phyloP scores from a whole-genome alignment of 768 basidiomycete genomes.

The Royoungia palumana region DNA sequence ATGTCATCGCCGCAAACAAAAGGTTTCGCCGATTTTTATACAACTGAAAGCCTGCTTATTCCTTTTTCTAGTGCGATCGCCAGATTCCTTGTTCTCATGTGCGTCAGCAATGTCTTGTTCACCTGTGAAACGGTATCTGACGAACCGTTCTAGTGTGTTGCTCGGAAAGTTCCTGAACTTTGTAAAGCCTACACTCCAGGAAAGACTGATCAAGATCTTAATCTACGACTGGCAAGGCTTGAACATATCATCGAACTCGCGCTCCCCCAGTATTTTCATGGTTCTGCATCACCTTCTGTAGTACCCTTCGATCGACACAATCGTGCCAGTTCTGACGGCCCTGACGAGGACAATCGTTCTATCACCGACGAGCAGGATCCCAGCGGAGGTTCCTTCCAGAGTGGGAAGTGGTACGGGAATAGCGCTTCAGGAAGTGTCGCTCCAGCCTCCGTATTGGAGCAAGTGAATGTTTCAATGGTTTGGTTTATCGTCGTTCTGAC shows the following conservation, averaged over 20 bases:
- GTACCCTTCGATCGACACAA: slow-evolving; percentile 34
- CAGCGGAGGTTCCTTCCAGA: slow-evolving; percentile 72
- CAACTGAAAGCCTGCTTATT: slow-evolving; percentile 20
- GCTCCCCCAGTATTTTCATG: slow-evolving; percentile 66
- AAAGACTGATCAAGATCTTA: slow-evolving; percentile 80
- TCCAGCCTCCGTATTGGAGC: slow-evolving; percentile 73
- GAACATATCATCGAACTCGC: slow-evolving; percentile 82
- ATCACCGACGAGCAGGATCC: slow-evolving; percentile 76
- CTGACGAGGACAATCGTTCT: slow-evolving; percentile 68
- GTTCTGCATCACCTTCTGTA: slow-evolving; percentile 35
- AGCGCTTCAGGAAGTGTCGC: slow-evolving; percentile 83
- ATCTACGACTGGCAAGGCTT: slow-evolving; percentile 66
- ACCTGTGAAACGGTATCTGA: slow-evolving; percentile 7
- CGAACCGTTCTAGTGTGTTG: slow-evolving; percentile 55
- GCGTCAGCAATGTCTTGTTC: slow-evolving; percentile 21
- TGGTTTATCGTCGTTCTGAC: slow-evolving; percentile 20
- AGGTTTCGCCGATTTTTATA: slow-evolving; percentile 41
- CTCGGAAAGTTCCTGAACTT: slow-evolving; percentile 82
- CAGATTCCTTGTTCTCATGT: slow-evolving; percentile 86
- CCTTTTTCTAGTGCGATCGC: slow-evolving; percentile 66
- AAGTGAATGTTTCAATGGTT: slow-evolving; percentile 45
- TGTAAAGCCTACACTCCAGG: slow-evolving; percentile 89
- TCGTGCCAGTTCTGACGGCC: slow-evolving; percentile 47
- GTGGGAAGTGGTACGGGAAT: slow-evolving; percentile 83
- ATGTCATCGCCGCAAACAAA: slow-evolving; percentile 86